Percentiles rank a stretch among this genome's conserved stretches.
These are phyloP conservation scores for Fusarium marasasianum DNA, from an alignment of 2,329 filamentous ascomycete species.

Conservation along the genomic window DNA sequence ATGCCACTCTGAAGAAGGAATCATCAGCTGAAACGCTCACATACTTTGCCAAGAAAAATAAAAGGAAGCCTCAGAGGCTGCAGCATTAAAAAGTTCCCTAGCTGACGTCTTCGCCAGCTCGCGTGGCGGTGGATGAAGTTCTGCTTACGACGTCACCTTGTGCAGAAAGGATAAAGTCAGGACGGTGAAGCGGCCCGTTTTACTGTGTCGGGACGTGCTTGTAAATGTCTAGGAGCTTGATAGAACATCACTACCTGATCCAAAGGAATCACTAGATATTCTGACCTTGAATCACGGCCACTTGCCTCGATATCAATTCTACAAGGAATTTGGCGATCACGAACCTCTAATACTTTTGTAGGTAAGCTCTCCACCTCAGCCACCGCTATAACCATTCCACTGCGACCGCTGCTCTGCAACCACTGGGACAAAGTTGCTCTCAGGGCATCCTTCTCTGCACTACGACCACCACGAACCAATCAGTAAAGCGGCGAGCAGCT, in stretches of 20 bases:
- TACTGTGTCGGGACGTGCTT: background rate
- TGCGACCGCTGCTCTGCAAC: constrained; percentile 23
- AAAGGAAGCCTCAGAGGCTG: constrained; percentile 42
- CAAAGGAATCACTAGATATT: background rate
- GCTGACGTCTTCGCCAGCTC: constrained; percentile 38
- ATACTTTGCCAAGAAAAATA: constrained; percentile 27
- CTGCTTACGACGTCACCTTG: constrained; percentile 42
- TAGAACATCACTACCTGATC: background rate
- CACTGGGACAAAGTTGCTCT: constrained; percentile 31
- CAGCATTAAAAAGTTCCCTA: constrained; percentile 38
- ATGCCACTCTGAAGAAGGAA: background rate
- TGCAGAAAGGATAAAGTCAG: constrained; percentile 28
- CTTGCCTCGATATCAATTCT: background rate
- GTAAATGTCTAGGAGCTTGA: background rate
- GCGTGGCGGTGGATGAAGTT: constrained; percentile 35
- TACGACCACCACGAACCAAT: constrained; percentile 50
- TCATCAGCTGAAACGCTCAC: background rate
- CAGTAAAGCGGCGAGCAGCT: constrained; percentile 47
- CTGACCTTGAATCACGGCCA: background rate
- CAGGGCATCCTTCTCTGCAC: constrained; percentile 36
- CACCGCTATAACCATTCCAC: constrained; percentile 34
- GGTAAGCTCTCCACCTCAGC: constrained; percentile 32
- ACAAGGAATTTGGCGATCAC: constrained; percentile 6
- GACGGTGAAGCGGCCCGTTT: constrained; percentile 22
- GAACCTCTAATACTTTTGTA: constrained; percentile 4